Evolutionary conservation across 257 asterid genomes (phyloP).

Genomic region (Solanum chiquidenum): DNA sequence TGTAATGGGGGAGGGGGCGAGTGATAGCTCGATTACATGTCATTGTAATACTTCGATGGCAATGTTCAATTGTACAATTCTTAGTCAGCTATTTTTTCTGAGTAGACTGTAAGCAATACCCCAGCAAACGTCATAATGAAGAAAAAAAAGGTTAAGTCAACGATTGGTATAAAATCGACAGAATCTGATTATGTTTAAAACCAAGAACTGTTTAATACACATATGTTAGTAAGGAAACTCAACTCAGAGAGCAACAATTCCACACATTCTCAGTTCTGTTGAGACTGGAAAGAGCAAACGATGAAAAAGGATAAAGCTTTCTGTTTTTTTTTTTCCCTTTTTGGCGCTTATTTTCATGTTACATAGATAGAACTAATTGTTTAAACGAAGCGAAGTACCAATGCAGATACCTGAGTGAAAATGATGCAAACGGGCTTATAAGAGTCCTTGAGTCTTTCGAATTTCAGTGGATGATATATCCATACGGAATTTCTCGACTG

Average conservation of each 20-base stretch:
- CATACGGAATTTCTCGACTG: constrained; percentile 56
- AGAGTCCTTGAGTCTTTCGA: constrained; percentile 34
- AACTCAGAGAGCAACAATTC: not conserved
- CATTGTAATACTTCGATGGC: not conserved
- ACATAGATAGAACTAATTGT: not conserved
- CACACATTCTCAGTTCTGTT: not conserved
- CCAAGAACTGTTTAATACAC: not conserved
- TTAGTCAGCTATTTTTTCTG: not conserved
- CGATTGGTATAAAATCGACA: not conserved
- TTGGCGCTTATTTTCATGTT: not conserved
- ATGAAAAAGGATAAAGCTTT: not conserved
- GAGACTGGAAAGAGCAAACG: not conserved
- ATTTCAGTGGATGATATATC: constrained; percentile 88
- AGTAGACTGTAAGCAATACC: not conserved
- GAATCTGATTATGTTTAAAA: not conserved
- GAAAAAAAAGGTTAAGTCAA: not conserved
- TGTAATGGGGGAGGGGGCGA: not conserved
- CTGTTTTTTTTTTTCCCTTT: not conserved
- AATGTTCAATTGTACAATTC: not conserved
- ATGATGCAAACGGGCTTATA: not conserved
- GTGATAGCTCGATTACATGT: not conserved
- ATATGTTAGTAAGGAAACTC: not conserved
- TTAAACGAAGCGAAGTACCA: not conserved
- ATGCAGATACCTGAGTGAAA: not conserved
- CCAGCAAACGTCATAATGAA: not conserved